Evolutionary conservation across 768 basidiomycete genomes (phyloP), one percentile per base, ranked within the genome.

Genomic region (Phaffia australis): DNA sequence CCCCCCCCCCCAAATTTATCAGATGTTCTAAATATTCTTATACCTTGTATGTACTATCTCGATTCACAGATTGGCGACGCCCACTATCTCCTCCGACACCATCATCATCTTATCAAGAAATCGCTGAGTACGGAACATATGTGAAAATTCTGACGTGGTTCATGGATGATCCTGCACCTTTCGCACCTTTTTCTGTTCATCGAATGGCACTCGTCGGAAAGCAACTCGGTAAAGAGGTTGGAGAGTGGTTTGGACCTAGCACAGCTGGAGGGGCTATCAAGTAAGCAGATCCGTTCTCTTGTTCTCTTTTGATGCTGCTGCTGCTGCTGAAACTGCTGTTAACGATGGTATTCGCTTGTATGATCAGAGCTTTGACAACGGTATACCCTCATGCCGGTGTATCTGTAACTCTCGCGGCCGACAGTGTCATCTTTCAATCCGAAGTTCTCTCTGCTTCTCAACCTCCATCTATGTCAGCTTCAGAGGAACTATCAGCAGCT

Each of bases 241-340:
- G 94, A 0, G 87, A 91, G 76, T 98, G 94, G 94, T 98, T 98
- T 73, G 94, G 94, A 0, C 94, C 94, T 0, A 93, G 89, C 73
- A 91, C 89, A 0, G 95, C 94, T n/a, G 92, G 93, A 9, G 92
- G 93, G 48, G 93, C 91, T 15, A 87, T 98, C 78, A 90, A 87
- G 87, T 89, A 73, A 64, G 81, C 35, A 11, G 35, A 5, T 42
- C 35, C 35, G 11, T 42, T 42, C 35, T 42, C 4, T 75, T 16
- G 47, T 16, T 48, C 3, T 29, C 16, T 1, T 21, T 29, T 56
- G 42, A 5, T 25, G 8, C 51, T 63, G 25, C 25, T 11, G 25
- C 60, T 25, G 23, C 30, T 9, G 5, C 23, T 52, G 54, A 25
- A 6, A 35, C 56, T 14, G 25, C 62, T 63, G 62, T 47, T 42